These are phyloP conservation scores for Rhododendron vialii DNA, from an alignment of 148 eudicot genomes.

Conservation along the genomic window DNA sequence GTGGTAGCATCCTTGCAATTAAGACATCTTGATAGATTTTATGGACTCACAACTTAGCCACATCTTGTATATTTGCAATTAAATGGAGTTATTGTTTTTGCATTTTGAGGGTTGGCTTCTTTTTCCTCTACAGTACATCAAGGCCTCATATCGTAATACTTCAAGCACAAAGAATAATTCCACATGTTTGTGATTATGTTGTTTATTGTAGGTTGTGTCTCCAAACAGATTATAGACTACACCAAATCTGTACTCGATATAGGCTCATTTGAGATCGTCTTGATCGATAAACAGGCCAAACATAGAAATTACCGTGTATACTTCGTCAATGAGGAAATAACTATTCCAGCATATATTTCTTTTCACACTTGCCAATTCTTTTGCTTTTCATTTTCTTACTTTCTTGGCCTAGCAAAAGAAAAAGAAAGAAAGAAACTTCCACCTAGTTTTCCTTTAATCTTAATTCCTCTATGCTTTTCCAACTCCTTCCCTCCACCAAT, in stretches of 20 bases:
- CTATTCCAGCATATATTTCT: neutral
- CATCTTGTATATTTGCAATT: neutral
- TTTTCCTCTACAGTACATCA: neutral
- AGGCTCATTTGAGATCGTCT: neutral
- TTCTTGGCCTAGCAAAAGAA: neutral
- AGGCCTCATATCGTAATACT: neutral
- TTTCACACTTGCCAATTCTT: neutral
- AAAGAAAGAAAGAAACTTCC: neutral
- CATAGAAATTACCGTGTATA: neutral
- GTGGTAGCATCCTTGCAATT: neutral
- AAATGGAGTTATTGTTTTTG: neutral
- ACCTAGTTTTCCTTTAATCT: neutral
- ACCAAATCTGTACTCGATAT: neutral
- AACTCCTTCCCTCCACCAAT: neutral
- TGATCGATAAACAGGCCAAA: neutral
- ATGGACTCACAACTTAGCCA: neutral
- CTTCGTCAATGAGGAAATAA: neutral
- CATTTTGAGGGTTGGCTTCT: neutral
- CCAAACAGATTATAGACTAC: neutral
- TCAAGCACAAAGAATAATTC: neutral
- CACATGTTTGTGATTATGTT: neutral
- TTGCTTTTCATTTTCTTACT: neutral
- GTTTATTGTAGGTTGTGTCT: neutral
- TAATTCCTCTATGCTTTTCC: neutral
- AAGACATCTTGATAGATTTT: neutral